Percentiles rank a stretch among this genome's conserved stretches.
Conservation (phyloP, 345 rosid genomes). For the Eucalyptus urophylla region DNA sequence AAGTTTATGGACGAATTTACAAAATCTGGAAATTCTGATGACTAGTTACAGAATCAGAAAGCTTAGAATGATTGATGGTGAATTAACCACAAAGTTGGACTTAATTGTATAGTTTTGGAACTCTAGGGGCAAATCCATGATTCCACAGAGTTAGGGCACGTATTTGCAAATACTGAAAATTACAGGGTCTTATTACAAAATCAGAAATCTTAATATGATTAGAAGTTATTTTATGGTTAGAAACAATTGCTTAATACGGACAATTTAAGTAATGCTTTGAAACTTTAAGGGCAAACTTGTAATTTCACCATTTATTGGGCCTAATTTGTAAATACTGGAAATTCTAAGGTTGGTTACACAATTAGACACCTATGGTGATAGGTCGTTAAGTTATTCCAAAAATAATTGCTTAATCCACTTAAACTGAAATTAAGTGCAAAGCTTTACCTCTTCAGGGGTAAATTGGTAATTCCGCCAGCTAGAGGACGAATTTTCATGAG, state of each 20-base stretch:
- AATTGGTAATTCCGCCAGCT: neutral
- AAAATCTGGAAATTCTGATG: no score
- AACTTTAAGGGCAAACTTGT: no score
- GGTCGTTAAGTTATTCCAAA: neutral
- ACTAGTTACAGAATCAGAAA: no score
- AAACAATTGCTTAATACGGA: no score
- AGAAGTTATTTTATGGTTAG: no score
- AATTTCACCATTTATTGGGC: no score
- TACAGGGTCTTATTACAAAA: neutral
- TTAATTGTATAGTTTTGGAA: neutral
- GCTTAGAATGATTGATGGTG: neutral
- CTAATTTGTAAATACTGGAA: no score
- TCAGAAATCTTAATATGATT: no score
- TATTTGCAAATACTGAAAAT: neutral
- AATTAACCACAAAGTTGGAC: neutral
- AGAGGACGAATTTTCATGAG: neutral
- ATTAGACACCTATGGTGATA: neutral
- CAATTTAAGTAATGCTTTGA: no score
- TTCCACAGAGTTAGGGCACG: neutral
- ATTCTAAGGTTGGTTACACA: no score
- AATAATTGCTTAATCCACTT: neutral
- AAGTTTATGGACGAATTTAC: no score
- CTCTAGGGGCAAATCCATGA: neutral
- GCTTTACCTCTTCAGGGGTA: neutral
- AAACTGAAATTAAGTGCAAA: neutral